Evolutionary conservation across 2,329 filamentous ascomycete genomes (phyloP).

Genomic region (Paracoccidioides brasiliensis): DNA sequence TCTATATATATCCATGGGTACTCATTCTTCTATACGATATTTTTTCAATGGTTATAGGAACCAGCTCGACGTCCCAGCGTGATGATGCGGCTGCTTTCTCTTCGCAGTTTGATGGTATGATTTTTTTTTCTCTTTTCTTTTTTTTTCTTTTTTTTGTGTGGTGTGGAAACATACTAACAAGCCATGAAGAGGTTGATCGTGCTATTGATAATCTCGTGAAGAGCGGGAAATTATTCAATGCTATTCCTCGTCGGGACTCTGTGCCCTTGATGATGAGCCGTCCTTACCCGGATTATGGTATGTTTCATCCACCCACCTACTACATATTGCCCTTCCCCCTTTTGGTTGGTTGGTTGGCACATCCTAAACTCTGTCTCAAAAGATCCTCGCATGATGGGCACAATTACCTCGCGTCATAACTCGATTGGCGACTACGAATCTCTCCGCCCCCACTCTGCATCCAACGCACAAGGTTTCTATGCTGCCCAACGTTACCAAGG

Average conservation of each 20-base stretch:
- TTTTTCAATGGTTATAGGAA: conserved; percentile 39
- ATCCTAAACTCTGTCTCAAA: conserved; percentile 8
- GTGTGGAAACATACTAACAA: background rate
- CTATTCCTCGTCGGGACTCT: conserved; percentile 65
- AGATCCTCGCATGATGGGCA: conserved; percentile 56
- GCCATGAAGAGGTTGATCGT: conserved; percentile 70
- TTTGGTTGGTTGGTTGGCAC: conserved; percentile 13
- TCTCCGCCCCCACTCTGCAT: conserved; percentile 57
- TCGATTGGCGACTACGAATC: conserved; percentile 75
- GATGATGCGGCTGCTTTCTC: conserved; percentile 69
- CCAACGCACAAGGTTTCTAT: conserved; percentile 87
- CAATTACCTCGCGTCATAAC: conserved; percentile 56
- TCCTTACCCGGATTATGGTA: conserved; percentile 49
- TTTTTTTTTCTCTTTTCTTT: conserved; percentile 4
- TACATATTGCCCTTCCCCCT: conserved; percentile 5
- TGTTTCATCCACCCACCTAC: conserved; percentile 22
- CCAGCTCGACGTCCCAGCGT: conserved; percentile 59
- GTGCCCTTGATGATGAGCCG: conserved; percentile 50
- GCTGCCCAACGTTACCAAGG: conserved; percentile 82
- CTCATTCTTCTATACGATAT: conserved; percentile 1
- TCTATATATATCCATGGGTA: background rate
- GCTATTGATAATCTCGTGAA: conserved; percentile 92
- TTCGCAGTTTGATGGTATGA: conserved; percentile 78
- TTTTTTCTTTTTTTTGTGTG: background rate
- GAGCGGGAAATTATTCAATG: conserved; percentile 82